Evolutionary conservation across 2,329 filamentous ascomycete genomes (phyloP).

Genomic region (Stachybotrys chlorohalonatus): DNA sequence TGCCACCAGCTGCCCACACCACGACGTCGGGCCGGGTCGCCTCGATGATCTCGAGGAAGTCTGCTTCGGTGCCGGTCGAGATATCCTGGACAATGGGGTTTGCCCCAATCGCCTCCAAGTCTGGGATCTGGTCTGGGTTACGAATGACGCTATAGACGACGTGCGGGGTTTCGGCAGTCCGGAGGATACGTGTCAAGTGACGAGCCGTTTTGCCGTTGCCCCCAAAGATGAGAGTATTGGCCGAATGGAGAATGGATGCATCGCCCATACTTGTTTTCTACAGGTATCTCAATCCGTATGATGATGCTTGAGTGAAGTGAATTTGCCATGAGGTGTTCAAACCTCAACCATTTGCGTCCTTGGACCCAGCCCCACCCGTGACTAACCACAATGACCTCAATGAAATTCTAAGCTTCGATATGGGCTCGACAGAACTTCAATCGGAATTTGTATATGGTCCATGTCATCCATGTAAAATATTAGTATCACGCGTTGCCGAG

Average conservation of each 20-base stretch:
- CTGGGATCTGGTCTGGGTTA: conserved; percentile 1
- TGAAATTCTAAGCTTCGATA: too few relatives aligned
- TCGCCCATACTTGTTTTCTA: background rate
- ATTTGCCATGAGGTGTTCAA: too few relatives aligned
- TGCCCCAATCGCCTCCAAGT: background rate
- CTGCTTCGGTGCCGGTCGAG: background rate
- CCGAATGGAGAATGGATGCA: background rate
- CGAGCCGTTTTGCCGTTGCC: conserved; percentile 1
- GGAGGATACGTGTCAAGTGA: background rate
- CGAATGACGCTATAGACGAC: background rate
- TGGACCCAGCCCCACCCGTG: too few relatives aligned
- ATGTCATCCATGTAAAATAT: too few relatives aligned
- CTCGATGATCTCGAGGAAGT: conserved; percentile 1
- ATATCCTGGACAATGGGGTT: conserved; percentile 1
- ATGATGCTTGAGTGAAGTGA: background rate
- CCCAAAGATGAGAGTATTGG: background rate
- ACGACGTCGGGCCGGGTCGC: background rate
- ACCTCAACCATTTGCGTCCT: too few relatives aligned
- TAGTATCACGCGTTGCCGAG: too few relatives aligned
- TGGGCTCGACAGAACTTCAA: too few relatives aligned
- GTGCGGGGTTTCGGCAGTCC: background rate
- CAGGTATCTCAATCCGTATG: background rate
- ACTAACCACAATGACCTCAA: too few relatives aligned
- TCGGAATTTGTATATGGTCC: too few relatives aligned
- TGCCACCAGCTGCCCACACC: conserved; percentile 1